Conservation (phyloP, 2,329 filamentous ascomycete species). For the Ascochyta clinopodiicola region DNA sequence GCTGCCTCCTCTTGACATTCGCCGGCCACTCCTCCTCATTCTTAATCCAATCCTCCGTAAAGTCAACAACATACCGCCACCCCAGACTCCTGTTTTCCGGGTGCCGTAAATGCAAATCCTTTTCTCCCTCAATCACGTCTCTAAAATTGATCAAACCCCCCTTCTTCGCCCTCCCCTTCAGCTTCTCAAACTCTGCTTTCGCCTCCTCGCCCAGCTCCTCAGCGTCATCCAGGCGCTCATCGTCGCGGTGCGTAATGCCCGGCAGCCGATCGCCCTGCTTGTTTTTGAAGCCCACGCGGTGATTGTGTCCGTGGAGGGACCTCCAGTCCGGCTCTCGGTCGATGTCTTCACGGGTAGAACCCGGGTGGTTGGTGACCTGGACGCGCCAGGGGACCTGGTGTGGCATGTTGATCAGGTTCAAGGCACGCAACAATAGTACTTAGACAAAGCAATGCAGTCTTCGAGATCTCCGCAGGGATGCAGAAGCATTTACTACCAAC, state of each 20-base stretch:
- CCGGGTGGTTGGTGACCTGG: slow-evolving; percentile 45
- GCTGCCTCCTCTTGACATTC: slow-evolving; percentile 52
- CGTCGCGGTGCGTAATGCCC: slow-evolving; percentile 47
- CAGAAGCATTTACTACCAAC: not conserved
- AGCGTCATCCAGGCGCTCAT: slow-evolving; percentile 34
- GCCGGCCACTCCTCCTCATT: slow-evolving; percentile 57
- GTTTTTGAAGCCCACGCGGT: slow-evolving; percentile 52
- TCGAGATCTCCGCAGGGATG: not conserved
- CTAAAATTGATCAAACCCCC: slow-evolving; percentile 50
- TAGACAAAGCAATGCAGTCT: not conserved
- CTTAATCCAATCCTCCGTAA: slow-evolving; percentile 59
- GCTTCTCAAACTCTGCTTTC: slow-evolving; percentile 29
- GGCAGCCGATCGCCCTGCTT: slow-evolving; percentile 43
- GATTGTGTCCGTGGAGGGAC: slow-evolving; percentile 38
- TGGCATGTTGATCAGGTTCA: slow-evolving; percentile 1
- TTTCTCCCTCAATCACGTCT: slow-evolving; percentile 33
- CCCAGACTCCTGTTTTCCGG: slow-evolving; percentile 55
- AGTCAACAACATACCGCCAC: slow-evolving; percentile 59
- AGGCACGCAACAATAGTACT: not conserved
- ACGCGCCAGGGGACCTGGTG: slow-evolving; percentile 35
- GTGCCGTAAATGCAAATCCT: slow-evolving; percentile 54
- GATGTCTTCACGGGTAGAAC: slow-evolving; percentile 51
- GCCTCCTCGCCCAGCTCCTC: slow-evolving; percentile 34
- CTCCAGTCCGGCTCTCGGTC: slow-evolving; percentile 54
- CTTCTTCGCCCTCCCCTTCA: slow-evolving; percentile 31